Base-by-base conservation (phyloP, 2,329 filamentous ascomycete species). In the Parafenestella ontariensis region DNA sequence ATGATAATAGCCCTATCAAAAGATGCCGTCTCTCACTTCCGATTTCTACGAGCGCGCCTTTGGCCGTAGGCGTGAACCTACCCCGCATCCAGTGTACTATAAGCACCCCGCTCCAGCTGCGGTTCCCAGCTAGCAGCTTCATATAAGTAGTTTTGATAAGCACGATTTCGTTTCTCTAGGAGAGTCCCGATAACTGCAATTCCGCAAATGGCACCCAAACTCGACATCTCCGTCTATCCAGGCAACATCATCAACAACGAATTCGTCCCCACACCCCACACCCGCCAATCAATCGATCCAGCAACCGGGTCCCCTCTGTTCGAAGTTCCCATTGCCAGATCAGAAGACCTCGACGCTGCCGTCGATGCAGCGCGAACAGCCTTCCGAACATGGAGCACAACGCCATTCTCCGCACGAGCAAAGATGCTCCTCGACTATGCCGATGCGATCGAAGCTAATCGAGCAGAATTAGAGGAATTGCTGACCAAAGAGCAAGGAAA, bases 241-340 rank as follows among this genome's bases (percentile, higher is more conserved):
- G 65, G 65, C 33, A 85, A 83, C 69, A 71, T 81, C 51, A 82
- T 84, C 57, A 77, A 82, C 56, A 81, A 80, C 42, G 69, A 81
- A 59, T 63, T 79, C 41, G 69, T 72, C 11, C 62, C 73, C 23
- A 81, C 80, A 0, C 53, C 67, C 3, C 59, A 72, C 40, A 82
- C 78, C 11, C 76, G 79, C 18, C 76, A 79, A 55, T 74, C 76
- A 24, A 73, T 83, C 58, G 81, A 85, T 61, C 82, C 82, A 0
- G 77, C 82, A 8, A 84, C 78, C 1, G 69, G 75, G 5, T 68
- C 80, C 44, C 68, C 77, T 2, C 79, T 82, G 41, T 76, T 77
- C 1, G 75, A 79, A 21, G 82, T 83, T 0, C 82, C 82, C 0
- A 64, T 84, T 6, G 73, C 78, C 2, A 79, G 77, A 0, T 67